A percentile compares a stretch with the other conserved stretches of the same genome.
These are phyloP conservation scores for Luzula sylvatica DNA, from an alignment of 176 grass and related monocot genomes.

Conservation along the genomic window DNA sequence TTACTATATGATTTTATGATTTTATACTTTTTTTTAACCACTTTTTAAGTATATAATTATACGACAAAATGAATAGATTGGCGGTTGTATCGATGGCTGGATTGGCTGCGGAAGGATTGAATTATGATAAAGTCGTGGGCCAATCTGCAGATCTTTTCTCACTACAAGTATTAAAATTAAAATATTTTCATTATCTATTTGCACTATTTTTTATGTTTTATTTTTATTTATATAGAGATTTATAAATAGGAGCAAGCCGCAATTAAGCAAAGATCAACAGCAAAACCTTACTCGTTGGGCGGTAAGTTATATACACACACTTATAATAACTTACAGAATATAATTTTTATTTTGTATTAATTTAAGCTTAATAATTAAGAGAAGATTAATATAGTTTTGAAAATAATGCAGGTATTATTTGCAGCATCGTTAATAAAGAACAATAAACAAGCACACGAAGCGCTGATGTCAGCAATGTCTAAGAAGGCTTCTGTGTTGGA, in stretches of 20 bases:
- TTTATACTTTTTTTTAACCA: no score
- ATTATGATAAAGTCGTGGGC: slow-evolving; percentile 87
- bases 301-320: slow-evolving; percentile 44
- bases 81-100: slow-evolving; percentile 96
- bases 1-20: no score
- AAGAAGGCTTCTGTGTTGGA: slow-evolving; percentile 61
- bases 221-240: slow-evolving; percentile 48
- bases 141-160: slow-evolving; percentile 87
- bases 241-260: slow-evolving; percentile 70
- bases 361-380: background rate
- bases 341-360: background rate
- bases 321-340: background rate
- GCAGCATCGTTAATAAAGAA: slow-evolving; percentile 81
- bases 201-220: background rate
- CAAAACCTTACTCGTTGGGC: slow-evolving; percentile 98
- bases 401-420: slow-evolving; percentile 47
- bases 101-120: slow-evolving; percentile 78
- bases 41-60: no score
- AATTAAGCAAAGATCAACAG: slow-evolving; percentile 69
- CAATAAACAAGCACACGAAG: slow-evolving; percentile 58
- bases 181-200: background rate
- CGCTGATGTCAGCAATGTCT: slow-evolving; percentile 70
- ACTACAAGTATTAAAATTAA: slow-evolving; percentile 44
- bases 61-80: slow-evolving; percentile 30
- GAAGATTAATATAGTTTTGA: slow-evolving; percentile 10